phyloP scores from a whole-genome alignment of 2,329 filamentous ascomycete species.

The Xylariaceae sp. region DNA sequence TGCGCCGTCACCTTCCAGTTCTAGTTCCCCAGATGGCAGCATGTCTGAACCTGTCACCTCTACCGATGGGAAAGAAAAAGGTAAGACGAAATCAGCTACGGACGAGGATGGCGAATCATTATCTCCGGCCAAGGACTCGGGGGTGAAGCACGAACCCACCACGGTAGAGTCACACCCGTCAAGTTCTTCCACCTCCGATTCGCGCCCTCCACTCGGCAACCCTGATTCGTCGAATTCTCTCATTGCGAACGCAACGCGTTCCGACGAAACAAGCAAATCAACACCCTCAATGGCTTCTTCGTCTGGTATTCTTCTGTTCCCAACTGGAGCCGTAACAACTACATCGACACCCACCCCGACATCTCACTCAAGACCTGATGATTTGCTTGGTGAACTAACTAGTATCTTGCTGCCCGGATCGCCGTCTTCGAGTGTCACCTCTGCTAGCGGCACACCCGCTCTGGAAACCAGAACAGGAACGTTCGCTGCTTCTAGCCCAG shows the following conservation, averaged over 20 bases:
- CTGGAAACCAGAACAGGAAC: not conserved
- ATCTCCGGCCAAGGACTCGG: constrained; percentile 10
- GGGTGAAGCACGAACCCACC: constrained; percentile 15
- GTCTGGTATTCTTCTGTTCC: constrained; percentile 29
- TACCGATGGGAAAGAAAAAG: not conserved
- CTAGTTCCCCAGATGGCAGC: constrained; percentile 1
- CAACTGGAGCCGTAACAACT: constrained; percentile 28
- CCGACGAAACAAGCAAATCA: constrained; percentile 3
- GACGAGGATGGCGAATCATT: constrained; percentile 13
- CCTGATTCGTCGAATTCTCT: constrained; percentile 7
- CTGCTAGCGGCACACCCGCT: constrained; percentile 2
- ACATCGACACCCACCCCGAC: constrained; percentile 12
- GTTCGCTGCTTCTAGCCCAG: not conserved
- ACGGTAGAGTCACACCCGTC: constrained; percentile 17
- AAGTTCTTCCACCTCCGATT: constrained; percentile 21
- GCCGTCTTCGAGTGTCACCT: constrained; percentile 6
- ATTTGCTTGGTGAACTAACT: constrained; percentile 23
- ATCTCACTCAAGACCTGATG: constrained; percentile 20
- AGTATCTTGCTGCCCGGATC: constrained; percentile 11
- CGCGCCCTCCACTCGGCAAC: constrained; percentile 11
- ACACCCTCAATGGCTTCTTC: constrained; percentile 17
- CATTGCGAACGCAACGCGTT: constrained; percentile 12
- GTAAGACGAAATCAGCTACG: constrained; percentile 6
- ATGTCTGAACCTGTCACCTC: not conserved
- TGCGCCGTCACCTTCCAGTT: constrained; percentile 8